These are phyloP conservation scores for Nakazawaea pomicola DNA, from an alignment of 805 yeast genomes.

Conservation along the genomic window DNA sequence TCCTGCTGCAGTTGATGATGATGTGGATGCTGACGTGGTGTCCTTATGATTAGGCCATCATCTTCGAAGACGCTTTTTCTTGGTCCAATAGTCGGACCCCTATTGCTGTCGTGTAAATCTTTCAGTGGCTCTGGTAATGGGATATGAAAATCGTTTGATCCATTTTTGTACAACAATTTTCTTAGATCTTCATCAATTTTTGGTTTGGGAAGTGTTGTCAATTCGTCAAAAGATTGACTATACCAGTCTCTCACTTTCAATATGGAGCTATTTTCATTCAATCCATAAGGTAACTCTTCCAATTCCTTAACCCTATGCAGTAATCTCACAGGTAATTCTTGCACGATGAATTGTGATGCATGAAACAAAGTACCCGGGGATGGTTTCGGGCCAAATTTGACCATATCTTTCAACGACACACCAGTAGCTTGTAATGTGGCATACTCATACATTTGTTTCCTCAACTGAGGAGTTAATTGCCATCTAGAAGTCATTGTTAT, in stretches of 20 bases:
- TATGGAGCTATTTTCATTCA: constrained; percentile 70
- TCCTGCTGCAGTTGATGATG: constrained; percentile 14
- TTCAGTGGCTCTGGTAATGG: constrained; percentile 14
- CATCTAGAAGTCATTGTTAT: constrained; percentile 26
- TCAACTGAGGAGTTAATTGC: constrained; percentile 44
- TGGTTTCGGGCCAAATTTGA: constrained; percentile 80
- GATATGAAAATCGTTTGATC: constrained; percentile 12
- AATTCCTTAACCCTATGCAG: constrained; percentile 84
- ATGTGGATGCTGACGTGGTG: constrained; percentile 16
- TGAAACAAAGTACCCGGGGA: constrained; percentile 73
- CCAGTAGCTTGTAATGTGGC: constrained; percentile 80
- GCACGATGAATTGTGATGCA: constrained; percentile 79
- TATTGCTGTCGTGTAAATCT: constrained; percentile 12
- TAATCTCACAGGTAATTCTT: constrained; percentile 81
- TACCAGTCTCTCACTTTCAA: constrained; percentile 81
- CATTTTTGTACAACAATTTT: constrained; percentile 26
- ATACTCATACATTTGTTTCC: constrained; percentile 54
- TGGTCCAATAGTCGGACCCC: constrained; percentile 10
- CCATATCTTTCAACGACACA: constrained; percentile 83
- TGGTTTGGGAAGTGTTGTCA: constrained; percentile 62
- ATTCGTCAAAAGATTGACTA: constrained; percentile 83
- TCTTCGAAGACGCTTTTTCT: constrained; percentile 29
- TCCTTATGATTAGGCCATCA: constrained; percentile 39
- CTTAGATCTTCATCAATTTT: constrained; percentile 37
- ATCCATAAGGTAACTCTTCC: constrained; percentile 72